These are phyloP conservation scores for Colletotrichum eleusines DNA, from an alignment of 2,329 filamentous ascomycete species.

Conservation along the genomic window DNA sequence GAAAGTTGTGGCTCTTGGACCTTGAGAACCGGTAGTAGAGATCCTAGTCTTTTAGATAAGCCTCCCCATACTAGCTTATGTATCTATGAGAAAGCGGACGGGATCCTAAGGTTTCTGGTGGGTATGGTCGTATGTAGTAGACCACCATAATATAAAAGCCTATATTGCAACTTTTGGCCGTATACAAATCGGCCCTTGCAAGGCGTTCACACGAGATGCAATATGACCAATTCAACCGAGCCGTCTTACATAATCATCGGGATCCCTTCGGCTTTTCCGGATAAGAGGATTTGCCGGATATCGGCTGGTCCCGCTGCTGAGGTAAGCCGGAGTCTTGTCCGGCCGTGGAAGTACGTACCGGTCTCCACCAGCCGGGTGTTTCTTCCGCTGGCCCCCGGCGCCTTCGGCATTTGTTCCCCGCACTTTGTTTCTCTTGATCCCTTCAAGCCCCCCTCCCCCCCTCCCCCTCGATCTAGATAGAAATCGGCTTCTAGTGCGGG, in stretches of 20 bases:
- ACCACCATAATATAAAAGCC: too few species aligned
- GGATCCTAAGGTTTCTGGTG: too few species aligned
- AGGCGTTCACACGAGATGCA: too few species aligned
- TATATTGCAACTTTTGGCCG: too few species aligned
- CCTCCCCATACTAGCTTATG: too few species aligned
- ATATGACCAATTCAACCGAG: too few species aligned
- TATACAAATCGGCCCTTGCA: too few species aligned
- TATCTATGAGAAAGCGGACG: too few species aligned
- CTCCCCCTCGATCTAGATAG: neutral
- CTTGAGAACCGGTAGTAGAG: too few species aligned
- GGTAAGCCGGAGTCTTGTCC: neutral
- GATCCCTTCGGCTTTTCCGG: accelerated
- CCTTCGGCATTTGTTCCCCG: conserved; percentile 2
- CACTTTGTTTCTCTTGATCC: neutral
- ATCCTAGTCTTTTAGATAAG: too few species aligned
- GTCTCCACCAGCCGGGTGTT: conserved; percentile 2
- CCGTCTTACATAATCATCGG: neutral
- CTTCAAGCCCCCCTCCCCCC: neutral
- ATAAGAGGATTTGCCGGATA: neutral
- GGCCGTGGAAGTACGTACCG: neutral
- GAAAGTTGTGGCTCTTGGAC: too few species aligned
- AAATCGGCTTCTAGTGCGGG: neutral
- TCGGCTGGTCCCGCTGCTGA: neutral
- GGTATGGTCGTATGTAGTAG: too few species aligned
- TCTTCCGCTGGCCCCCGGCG: conserved; percentile 2